Conservation (phyloP, 1,284 basidiomycete species). For the Albatrellus sp. region DNA sequence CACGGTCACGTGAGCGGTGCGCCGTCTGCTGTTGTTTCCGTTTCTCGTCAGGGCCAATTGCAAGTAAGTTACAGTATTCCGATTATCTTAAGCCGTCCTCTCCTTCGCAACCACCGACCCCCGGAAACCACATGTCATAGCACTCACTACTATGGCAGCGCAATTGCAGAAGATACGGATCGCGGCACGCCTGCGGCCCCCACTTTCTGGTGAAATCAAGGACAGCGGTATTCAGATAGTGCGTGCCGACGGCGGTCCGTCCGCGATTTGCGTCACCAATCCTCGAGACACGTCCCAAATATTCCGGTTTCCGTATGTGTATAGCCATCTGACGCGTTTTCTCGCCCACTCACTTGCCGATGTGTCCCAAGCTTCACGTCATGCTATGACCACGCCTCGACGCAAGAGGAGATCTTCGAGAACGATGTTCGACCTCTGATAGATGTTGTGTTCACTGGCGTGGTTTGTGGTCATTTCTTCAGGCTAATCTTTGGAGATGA, state of each 20-base stretch:
- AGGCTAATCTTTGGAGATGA: too few relatives aligned
- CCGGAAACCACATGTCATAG: background rate
- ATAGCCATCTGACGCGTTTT: background rate
- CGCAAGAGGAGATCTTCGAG: constrained; percentile 59
- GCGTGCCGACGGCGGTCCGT: constrained; percentile 22
- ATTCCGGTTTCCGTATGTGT: constrained; percentile 59
- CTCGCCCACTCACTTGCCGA: background rate
- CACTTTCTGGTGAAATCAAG: constrained; percentile 42
- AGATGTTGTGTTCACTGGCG: constrained; percentile 54
- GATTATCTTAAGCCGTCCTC: too few relatives aligned
- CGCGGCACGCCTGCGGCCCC: constrained; percentile 53
- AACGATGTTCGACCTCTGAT: constrained; percentile 60
- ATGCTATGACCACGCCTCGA: constrained; percentile 53
- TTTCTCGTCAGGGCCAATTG: too few relatives aligned
- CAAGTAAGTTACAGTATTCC: background rate
- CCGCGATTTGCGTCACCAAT: constrained; percentile 48
- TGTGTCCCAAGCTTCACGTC: constrained; percentile 44
- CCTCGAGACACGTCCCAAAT: constrained; percentile 50
- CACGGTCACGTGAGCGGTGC: too few relatives aligned
- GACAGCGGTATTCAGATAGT: constrained; percentile 49
- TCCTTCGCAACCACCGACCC: background rate
- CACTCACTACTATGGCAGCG: constrained; percentile 4
- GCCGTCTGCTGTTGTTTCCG: too few relatives aligned
- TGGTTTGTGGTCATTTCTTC: constrained; percentile 30
- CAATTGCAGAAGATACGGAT: constrained; percentile 39